Evolutionary conservation across 1,139 yeast genomes (phyloP), one percentile per base, ranked within the genome.

Genomic region (Taphrina communis): DNA sequence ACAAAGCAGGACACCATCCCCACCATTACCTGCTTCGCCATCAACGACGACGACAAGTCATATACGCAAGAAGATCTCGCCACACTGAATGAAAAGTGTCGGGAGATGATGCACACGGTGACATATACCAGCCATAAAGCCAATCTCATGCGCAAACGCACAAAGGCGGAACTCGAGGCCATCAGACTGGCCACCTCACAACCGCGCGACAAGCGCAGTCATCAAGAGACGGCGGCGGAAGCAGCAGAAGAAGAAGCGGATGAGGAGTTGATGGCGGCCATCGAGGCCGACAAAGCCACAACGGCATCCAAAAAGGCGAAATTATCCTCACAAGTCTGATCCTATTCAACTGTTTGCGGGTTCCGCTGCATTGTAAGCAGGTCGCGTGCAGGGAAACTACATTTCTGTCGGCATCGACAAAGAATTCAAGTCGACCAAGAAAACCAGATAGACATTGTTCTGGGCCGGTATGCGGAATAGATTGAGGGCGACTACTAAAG

Each of bases 161-260:
- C 62, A 35, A 58, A 58, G 42, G 42, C 62, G 42, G 62, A 58
- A 58, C 25, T 58, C 21, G 62, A 44, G 7, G 52, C 62, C 21
- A 31, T 53, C 41, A 53, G 58, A 17, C 14, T 36, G 36, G 41
- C 42, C 9, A 53, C 14, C 21, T 3, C 36, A 11, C 53, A 50
- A n/a, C 36, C 58, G 7, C 58, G 58, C 14, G 42, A 53, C 19
- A 50, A 50, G 38, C 38, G 38, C 36, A 21, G 19, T n/a, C 12
- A 17, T 44, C n/a, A 44, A 2, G 48, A 17, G 8, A n/a, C 48
- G n/a, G 19, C 55, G 38, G 7, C 8, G 17, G 51, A n/a, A n/a
- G 51, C 9, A n/a, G 51, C 8, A 19, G 58, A 41, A 11, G 60
- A 56, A 38, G 50, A 19, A 7, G 19, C 5, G 21, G 62, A 58